A percentile compares a stretch with the other conserved stretches of the same genome.
phyloP scores from a whole-genome alignment of 371 early-diverging fungal species.

The Coemansia sp. region DNA sequence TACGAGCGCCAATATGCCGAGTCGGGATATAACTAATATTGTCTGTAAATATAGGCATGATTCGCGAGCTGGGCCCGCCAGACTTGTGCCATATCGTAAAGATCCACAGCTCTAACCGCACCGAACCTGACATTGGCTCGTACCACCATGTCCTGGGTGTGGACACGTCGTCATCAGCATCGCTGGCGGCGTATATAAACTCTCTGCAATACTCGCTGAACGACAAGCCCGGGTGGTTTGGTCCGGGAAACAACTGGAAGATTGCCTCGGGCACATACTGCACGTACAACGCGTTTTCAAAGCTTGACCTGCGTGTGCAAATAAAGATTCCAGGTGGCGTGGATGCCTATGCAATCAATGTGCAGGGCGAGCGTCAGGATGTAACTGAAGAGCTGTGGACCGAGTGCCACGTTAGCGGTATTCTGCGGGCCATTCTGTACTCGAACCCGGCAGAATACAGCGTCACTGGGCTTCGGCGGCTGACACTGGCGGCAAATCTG shows the following conservation, averaged over 20 bases:
- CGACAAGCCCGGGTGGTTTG: constrained; percentile 53
- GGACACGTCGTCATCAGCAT: constrained; percentile 93
- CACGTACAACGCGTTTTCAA: constrained; percentile 92
- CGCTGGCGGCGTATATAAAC: constrained; percentile 92
- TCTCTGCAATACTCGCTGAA: constrained; percentile 89
- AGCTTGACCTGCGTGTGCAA: constrained; percentile 96
- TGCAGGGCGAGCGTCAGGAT: constrained; percentile 69
- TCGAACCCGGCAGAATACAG: constrained; percentile 84
- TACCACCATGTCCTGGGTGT: constrained; percentile 91
- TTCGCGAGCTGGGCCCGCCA: constrained; percentile 94
- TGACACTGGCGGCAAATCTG: constrained; percentile 77
- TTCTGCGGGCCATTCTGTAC: constrained; percentile 86
- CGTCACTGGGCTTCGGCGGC: constrained; percentile 81
- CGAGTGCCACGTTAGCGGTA: constrained; percentile 83
- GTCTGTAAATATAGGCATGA: constrained; percentile 60
- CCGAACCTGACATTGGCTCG: constrained; percentile 82
- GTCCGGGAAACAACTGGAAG: constrained; percentile 55
- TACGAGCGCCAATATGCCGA: too few species aligned
- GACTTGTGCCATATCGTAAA: constrained; percentile 94
- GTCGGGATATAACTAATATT: too few species aligned
- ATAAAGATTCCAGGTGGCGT: constrained; percentile 97
- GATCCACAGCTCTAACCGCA: constrained; percentile 69
- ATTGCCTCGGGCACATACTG: constrained; percentile 64
- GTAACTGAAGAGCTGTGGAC: constrained; percentile 86
- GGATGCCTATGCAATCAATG: constrained; percentile 84